Percentiles rank a stretch among this genome's conserved stretches.
phyloP scores from a whole-genome alignment of 495 filamentous ascomycete genomes.

The Daldinia loculata region DNA sequence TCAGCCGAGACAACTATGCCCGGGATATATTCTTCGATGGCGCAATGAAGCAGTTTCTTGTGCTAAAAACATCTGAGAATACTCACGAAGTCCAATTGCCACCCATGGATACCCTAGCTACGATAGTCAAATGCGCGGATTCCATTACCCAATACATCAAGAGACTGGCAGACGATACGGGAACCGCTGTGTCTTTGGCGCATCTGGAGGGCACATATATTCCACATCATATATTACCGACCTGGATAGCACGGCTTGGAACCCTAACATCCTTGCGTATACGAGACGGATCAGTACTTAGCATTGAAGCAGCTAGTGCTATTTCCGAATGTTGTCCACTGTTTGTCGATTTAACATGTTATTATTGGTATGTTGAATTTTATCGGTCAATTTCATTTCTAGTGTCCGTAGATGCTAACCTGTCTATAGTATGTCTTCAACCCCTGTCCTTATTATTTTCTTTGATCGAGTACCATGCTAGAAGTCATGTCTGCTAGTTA shows the following conservation, averaged over 20 bases:
- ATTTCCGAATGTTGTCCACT: slow-evolving; percentile 66
- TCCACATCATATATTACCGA: slow-evolving; percentile 42
- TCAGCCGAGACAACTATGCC: slow-evolving; percentile 51
- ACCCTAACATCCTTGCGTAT: slow-evolving; percentile 59
- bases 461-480: not conserved
- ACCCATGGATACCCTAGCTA: slow-evolving; percentile 30
- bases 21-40: slow-evolving; percentile 60
- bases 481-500: not conserved
- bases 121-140: slow-evolving; percentile 42
- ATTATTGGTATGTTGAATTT: slow-evolving; percentile 39
- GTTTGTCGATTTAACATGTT: slow-evolving; percentile 69
- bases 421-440: slow-evolving; percentile 17
- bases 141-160: slow-evolving; percentile 50
- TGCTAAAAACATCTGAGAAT: not conserved
- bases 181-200: slow-evolving; percentile 55
- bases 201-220: slow-evolving; percentile 50
- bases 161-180: slow-evolving; percentile 43
- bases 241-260: slow-evolving; percentile 50
- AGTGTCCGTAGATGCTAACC: not conserved
- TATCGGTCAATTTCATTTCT: not conserved
- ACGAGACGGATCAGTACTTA: slow-evolving; percentile 66
- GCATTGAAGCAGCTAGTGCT: slow-evolving; percentile 57
- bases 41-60: slow-evolving; percentile 53
- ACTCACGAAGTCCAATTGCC: not conserved
- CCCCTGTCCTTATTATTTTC: not conserved